A percentile compares a stretch with the other conserved stretches of the same genome.
These are phyloP conservation scores for Diaporthe longicolla DNA, from an alignment of 2,329 filamentous ascomycete species.

Conservation along the genomic window DNA sequence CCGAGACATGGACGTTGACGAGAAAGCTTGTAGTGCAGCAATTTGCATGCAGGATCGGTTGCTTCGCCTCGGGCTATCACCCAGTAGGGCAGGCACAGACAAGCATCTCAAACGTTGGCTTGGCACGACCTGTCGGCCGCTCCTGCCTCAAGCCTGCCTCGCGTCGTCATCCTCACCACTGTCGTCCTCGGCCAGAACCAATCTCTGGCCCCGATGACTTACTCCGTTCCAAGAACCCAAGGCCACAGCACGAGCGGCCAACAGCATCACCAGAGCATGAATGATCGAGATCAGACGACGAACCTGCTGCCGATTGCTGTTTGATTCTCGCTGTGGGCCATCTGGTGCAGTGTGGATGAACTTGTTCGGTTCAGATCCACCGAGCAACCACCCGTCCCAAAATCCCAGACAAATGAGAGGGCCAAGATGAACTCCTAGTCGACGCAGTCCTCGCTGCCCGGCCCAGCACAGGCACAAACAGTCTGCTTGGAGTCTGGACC, in stretches of 20 bases:
- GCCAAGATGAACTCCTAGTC: conserved; percentile 26
- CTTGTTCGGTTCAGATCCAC: conserved; percentile 31
- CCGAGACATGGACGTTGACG: neutral
- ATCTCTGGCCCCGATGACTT: neutral
- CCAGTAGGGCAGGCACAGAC: neutral
- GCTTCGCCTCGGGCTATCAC: neutral
- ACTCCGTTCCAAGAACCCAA: neutral
- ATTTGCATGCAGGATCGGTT: neutral
- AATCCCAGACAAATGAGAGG: conserved; percentile 4
- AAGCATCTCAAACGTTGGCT: conserved; percentile 5
- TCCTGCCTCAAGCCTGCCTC: neutral
- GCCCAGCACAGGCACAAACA: neutral
- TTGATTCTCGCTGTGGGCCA: neutral
- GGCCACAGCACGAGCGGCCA: neutral
- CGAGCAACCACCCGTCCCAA: conserved; percentile 13
- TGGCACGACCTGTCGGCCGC: neutral
- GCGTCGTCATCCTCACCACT: neutral
- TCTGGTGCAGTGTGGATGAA: conserved; percentile 5
- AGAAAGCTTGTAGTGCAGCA: neutral
- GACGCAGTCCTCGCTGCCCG: conserved; percentile 6
- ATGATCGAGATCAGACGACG: neutral
- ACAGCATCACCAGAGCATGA: neutral
- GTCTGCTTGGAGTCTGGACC: conserved; percentile 27
- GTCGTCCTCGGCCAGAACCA: neutral
- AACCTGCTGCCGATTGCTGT: conserved; percentile 8